These are phyloP conservation scores for Arthrobotrys pseudoclavata DNA, from an alignment of 2,329 filamentous ascomycete species.

Conservation along the genomic window DNA sequence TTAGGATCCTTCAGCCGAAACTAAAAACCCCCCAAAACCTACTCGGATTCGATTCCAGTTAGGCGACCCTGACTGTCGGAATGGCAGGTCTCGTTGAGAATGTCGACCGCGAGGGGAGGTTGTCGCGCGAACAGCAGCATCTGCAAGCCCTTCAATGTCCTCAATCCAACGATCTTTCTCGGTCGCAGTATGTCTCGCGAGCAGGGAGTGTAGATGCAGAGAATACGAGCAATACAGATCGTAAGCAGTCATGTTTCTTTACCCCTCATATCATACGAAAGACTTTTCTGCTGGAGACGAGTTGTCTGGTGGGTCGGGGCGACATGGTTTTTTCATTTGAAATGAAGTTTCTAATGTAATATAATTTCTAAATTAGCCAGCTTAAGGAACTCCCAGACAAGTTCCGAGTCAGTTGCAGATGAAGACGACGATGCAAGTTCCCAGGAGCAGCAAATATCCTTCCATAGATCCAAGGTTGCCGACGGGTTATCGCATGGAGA, in stretches of 20 bases:
- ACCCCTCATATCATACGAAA: background rate
- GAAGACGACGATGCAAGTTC: constrained; percentile 17
- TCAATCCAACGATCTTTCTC: constrained; percentile 11
- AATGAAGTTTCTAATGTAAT: background rate
- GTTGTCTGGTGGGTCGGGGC: no score
- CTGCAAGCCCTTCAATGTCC: constrained; percentile 21
- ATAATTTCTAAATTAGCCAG: constrained; percentile 7
- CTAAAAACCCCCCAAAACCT: background rate
- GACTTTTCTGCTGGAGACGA: background rate
- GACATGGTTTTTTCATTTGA: background rate
- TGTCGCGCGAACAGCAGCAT: constrained; percentile 26
- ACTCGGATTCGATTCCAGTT: background rate
- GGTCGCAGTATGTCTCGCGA: constrained; percentile 11
- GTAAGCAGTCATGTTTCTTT: constrained; percentile 22
- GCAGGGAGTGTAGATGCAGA: constrained; percentile 11
- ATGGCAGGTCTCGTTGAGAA: constrained; percentile 38
- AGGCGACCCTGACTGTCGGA: constrained; percentile 11
- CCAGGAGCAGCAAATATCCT: constrained; percentile 44
- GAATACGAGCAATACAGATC: constrained; percentile 22
- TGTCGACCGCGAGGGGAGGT: constrained; percentile 19
- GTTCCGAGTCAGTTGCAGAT: constrained; percentile 1
- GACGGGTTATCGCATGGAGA: constrained; percentile 45
- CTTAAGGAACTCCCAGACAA: background rate
- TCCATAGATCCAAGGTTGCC: constrained; percentile 42
- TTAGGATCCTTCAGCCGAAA: constrained; percentile 14